phyloP scores from a whole-genome alignment of 495 filamentous ascomycete genomes.

The Oidiodendron maius region DNA sequence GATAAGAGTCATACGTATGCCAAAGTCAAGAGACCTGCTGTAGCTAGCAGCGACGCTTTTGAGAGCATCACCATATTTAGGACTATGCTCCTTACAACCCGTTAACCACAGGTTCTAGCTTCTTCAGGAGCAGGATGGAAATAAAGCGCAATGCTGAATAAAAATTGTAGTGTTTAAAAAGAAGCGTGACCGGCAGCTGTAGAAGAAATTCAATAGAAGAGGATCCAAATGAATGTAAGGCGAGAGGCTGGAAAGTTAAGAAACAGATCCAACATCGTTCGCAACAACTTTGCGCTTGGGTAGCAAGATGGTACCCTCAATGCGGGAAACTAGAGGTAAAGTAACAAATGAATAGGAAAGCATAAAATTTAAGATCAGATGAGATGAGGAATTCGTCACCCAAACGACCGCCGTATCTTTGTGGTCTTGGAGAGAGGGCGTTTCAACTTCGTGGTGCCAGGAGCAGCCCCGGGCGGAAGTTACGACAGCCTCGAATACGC shows the following conservation, averaged over 20 bases:
- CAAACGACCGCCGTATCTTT: too few relatives aligned
- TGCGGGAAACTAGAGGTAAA: slow-evolving; percentile 7
- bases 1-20: too few relatives aligned
- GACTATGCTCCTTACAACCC: too few relatives aligned
- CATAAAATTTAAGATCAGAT: slow-evolving; percentile 15
- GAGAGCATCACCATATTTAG: slow-evolving; percentile 14
- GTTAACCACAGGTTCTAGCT: too few relatives aligned
- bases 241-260: slow-evolving; percentile 10
- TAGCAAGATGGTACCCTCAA: slow-evolving; percentile 12
- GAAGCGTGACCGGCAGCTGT: slow-evolving; percentile 23
- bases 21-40: too few relatives aligned
- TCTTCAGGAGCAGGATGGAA: too few relatives aligned
- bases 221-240: slow-evolving; percentile 6
- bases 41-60: slow-evolving; percentile 9
- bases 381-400: slow-evolving; percentile 19
- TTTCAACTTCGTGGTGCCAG: too few relatives aligned
- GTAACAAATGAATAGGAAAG: slow-evolving; percentile 11
- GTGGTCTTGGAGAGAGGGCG: too few relatives aligned
- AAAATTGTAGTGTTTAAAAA: too few relatives aligned
- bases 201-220: slow-evolving; percentile 12
- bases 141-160: too few relatives aligned
- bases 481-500: too few relatives aligned
- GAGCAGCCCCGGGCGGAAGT: too few relatives aligned
- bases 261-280: slow-evolving; percentile 15
- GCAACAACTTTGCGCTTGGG: slow-evolving; percentile 15